Percentiles rank a stretch among this genome's conserved stretches.
These are phyloP conservation scores for Gossypium bickii DNA, from an alignment of 345 rosid species.

Conservation along the genomic window DNA sequence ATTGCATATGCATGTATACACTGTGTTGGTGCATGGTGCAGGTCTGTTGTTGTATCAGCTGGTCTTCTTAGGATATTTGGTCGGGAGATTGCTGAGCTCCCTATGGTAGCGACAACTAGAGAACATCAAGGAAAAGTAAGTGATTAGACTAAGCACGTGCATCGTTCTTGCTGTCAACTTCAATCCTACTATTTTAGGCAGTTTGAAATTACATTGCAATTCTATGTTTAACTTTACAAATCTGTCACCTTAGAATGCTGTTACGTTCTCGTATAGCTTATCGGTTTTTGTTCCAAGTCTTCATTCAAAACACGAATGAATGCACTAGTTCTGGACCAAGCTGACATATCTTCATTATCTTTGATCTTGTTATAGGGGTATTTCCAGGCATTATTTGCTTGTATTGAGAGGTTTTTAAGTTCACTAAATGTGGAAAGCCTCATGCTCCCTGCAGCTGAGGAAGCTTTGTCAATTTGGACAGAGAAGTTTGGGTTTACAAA, in stretches of 20 bases:
- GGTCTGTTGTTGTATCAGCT: conserved; percentile 89
- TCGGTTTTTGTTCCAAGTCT: background rate
- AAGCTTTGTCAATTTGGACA: conserved; percentile 91
- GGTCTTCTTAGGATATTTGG: conserved; percentile 92
- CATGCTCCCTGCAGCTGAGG: conserved; percentile 96
- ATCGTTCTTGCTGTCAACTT: background rate
- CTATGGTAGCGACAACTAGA: conserved; percentile 85
- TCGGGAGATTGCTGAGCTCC: conserved; percentile 92
- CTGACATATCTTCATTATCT: background rate
- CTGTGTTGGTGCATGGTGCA: conserved; percentile 19
- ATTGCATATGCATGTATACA: conserved; percentile 3
- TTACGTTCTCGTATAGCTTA: background rate
- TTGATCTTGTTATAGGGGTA: conserved; percentile 51
- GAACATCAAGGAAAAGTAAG: conserved; percentile 91
- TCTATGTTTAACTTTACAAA: background rate
- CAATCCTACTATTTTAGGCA: background rate
- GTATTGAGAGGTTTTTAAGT: conserved; percentile 67
- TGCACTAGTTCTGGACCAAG: background rate
- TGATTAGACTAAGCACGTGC: background rate
- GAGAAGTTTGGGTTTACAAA: conserved; percentile 75
- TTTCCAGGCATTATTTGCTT: conserved; percentile 79
- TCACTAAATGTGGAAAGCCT: conserved; percentile 72
- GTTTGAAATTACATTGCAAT: background rate
- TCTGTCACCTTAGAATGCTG: background rate
- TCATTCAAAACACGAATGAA: background rate